Percentiles rank a stretch among this genome's conserved stretches.
phyloP scores from a whole-genome alignment of 768 basidiomycete species.

The Kwoniella botswanensis region DNA sequence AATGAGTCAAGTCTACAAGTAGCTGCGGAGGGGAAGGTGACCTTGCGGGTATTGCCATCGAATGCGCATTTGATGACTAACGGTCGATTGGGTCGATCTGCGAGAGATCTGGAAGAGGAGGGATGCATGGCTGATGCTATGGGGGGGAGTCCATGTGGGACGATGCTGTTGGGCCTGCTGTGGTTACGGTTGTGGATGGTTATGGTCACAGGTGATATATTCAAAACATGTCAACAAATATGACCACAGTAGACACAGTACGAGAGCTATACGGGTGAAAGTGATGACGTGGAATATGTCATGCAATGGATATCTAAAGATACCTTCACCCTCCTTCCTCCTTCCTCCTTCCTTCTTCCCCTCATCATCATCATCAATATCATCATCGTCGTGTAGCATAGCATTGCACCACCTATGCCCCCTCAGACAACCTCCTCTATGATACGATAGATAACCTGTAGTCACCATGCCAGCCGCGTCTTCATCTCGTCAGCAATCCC shows the following conservation, averaged over 20 bases:
- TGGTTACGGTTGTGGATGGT: not conserved
- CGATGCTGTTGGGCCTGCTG: too few species aligned
- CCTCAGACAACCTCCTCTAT: too few species aligned
- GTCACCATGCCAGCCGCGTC: not conserved
- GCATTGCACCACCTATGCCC: too few species aligned
- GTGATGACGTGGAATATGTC: conserved; percentile 12
- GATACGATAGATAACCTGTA: too few species aligned
- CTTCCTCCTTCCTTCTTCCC: not conserved
- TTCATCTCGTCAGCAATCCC: conserved; percentile 24
- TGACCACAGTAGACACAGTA: too few species aligned
- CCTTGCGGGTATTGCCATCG: conserved; percentile 73
- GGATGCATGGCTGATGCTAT: not conserved
- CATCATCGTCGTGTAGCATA: too few species aligned
- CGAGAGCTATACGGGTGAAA: not conserved
- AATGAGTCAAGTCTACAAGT: conserved; percentile 79
- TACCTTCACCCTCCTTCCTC: too few species aligned
- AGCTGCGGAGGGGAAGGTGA: conserved; percentile 77
- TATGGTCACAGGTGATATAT: not conserved
- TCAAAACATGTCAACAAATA: conserved; percentile 3
- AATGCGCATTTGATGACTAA: conserved; percentile 83
- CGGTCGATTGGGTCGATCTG: conserved; percentile 70
- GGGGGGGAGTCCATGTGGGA: not conserved
- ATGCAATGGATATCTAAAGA: too few species aligned
- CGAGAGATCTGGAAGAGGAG: conserved; percentile 5
- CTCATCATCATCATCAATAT: too few species aligned